Conservation (phyloP, 225 moss, liverwort and hornwort species). For the Bryum argenteum region DNA sequence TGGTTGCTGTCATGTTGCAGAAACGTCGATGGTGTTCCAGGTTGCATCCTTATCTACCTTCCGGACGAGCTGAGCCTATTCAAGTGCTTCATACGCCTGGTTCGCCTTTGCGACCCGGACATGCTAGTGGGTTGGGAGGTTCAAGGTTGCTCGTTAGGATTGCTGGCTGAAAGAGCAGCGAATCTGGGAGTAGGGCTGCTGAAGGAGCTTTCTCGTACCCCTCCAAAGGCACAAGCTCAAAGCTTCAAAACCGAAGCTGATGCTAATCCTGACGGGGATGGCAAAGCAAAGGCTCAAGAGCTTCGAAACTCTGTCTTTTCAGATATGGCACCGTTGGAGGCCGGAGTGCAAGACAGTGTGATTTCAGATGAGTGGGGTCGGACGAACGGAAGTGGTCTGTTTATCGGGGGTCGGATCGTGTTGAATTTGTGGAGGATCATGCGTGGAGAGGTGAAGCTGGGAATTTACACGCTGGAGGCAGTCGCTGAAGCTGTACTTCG, state of each 20-base stretch:
- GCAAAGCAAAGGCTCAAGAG: conserved; percentile 50
- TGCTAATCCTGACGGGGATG: conserved; percentile 27
- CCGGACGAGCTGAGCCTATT: conserved; percentile 72
- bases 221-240: conserved; percentile 41
- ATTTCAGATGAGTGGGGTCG: conserved; percentile 99
- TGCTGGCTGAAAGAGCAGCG: conserved; percentile 91
- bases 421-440: conserved; percentile 96
- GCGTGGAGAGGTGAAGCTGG: conserved; percentile 96
- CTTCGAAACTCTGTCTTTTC: conserved; percentile 61
- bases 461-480: conserved; percentile 89
- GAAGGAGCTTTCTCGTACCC: conserved; percentile 88
- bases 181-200: conserved; percentile 81
- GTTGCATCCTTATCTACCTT: conserved; percentile 75
- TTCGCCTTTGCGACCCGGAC: conserved; percentile 84
- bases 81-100: conserved; percentile 82
- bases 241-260: conserved; percentile 30
- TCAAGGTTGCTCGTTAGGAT: conserved; percentile 89
- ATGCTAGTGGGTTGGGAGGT: conserved; percentile 97
- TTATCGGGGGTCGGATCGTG: conserved; percentile 84
- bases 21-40: conserved; percentile 68
- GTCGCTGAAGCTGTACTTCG: conserved; percentile 93
- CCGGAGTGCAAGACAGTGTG: conserved; percentile 64
- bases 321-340: conserved; percentile 63
- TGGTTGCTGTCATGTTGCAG: conserved; percentile 46
- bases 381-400: conserved; percentile 92